Evolutionary conservation across 495 filamentous ascomycete species (phyloP).

Genomic region (Echria macrotheca): DNA sequence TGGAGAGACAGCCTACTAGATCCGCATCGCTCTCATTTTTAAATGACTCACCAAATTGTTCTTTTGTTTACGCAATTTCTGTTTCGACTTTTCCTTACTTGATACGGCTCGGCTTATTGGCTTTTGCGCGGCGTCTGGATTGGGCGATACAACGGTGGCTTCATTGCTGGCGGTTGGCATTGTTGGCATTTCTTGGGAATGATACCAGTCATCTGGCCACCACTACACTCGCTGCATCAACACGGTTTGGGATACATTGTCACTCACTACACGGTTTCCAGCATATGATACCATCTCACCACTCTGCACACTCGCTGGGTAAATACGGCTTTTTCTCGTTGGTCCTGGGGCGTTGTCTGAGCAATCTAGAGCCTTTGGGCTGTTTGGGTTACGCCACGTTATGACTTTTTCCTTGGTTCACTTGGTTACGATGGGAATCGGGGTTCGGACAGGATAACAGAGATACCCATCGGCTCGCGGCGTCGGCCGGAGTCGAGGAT

Average conservation of each 20-base stretch:
- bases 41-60: too few relatives aligned
- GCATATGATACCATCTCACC: conserved; percentile 12
- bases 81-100: conserved; percentile 7
- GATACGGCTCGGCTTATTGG: neutral
- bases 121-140: conserved; percentile 7
- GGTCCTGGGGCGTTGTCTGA: neutral
- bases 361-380: conserved; percentile 2
- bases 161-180: conserved; percentile 13
- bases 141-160: conserved; percentile 9
- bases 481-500: too few relatives aligned
- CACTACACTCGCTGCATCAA: conserved; percentile 23
- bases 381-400: conserved; percentile 14
- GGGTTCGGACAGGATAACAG: neutral
- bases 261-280: conserved; percentile 8
- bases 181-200: conserved; percentile 14
- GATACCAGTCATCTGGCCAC: conserved; percentile 20
- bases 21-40: too few relatives aligned
- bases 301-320: neutral
- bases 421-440: conserved; percentile 2
- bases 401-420: conserved; percentile 18
- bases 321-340: neutral
- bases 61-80: too few relatives aligned
- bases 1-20: conserved; percentile 55
- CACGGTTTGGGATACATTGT: conserved; percentile 10
- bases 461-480: conserved; percentile 12